Conservation (phyloP, 2,329 filamentous ascomycete genomes). For the Colletotrichum sp. region DNA sequence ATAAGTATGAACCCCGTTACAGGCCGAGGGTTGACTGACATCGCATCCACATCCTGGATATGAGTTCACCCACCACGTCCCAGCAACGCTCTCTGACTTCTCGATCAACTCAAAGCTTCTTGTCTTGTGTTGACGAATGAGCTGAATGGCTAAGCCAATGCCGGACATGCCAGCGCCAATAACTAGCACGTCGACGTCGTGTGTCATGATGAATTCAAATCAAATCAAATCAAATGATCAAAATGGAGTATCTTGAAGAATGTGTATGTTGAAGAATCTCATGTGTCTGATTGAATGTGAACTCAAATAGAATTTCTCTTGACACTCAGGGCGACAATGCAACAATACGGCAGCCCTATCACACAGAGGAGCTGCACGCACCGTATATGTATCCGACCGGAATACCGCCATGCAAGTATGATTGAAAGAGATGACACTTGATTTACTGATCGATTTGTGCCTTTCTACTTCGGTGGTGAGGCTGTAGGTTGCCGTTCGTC, state of each 20-base stretch:
- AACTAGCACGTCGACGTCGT: not conserved
- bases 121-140: not conserved
- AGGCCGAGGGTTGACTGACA: not conserved
- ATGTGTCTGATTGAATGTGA: accelerated
- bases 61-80: not conserved
- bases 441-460: not conserved
- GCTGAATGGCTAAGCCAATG: not conserved
- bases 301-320: not conserved
- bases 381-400: not conserved
- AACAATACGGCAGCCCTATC: not conserved
- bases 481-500: not conserved
- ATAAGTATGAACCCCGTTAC: not conserved
- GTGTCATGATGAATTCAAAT: not conserved
- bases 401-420: not conserved
- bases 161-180: not conserved
- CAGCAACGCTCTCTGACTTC: not conserved
- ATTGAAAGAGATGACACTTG: not conserved
- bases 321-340: not conserved
- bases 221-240: not conserved
- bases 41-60: not conserved
- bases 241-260: not conserved
- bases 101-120: not conserved
- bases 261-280: accelerated
- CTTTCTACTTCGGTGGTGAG: not conserved
- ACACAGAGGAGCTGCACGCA: not conserved